Evolutionary conservation across 192 early-diverging fungal species (phyloP).

Genomic region (Entomortierella parvispora): DNA sequence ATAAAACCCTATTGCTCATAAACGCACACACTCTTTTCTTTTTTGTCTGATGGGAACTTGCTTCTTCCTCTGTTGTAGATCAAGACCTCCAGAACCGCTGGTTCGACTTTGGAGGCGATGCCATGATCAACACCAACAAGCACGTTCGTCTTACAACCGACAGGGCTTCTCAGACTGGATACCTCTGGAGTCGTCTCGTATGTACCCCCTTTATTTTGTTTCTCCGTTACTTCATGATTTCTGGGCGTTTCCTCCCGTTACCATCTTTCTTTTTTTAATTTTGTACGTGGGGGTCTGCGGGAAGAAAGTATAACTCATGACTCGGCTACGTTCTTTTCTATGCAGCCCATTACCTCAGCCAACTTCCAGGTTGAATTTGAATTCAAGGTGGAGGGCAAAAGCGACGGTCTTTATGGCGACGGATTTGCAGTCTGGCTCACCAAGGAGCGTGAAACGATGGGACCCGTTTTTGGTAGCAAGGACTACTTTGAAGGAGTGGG

Average conservation of each 20-base stretch:
- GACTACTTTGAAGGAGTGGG: slow-evolving; percentile 94
- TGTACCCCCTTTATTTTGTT: neutral
- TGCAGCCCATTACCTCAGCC: slow-evolving; percentile 67
- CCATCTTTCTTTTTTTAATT: slow-evolving; percentile 1
- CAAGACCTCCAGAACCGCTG: slow-evolving; percentile 84
- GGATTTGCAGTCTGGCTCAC: slow-evolving; percentile 98
- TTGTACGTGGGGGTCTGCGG: no score
- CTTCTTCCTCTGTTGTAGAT: slow-evolving; percentile 52
- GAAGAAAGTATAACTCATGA: no score
- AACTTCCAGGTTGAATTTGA: slow-evolving; percentile 93
- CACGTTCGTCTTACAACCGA: slow-evolving; percentile 90
- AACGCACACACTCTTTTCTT: neutral
- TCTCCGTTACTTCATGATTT: neutral
- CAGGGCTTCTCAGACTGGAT: slow-evolving; percentile 80
- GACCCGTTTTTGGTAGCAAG: slow-evolving; percentile 90
- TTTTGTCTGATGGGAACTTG: neutral
- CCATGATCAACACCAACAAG: slow-evolving; percentile 88
- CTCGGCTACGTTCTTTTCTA: neutral
- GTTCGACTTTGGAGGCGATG: slow-evolving; percentile 96
- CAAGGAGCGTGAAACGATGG: slow-evolving; percentile 70
- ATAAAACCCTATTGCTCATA: neutral
- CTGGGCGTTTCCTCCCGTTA: slow-evolving; percentile 1
- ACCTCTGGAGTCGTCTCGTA: slow-evolving; percentile 80
- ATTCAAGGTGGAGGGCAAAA: slow-evolving; percentile 85
- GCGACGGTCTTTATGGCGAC: slow-evolving; percentile 87